These are phyloP conservation scores for Wickerhamomyces subpelliculosus DNA, from an alignment of 805 yeast species.

Conservation along the genomic window DNA sequence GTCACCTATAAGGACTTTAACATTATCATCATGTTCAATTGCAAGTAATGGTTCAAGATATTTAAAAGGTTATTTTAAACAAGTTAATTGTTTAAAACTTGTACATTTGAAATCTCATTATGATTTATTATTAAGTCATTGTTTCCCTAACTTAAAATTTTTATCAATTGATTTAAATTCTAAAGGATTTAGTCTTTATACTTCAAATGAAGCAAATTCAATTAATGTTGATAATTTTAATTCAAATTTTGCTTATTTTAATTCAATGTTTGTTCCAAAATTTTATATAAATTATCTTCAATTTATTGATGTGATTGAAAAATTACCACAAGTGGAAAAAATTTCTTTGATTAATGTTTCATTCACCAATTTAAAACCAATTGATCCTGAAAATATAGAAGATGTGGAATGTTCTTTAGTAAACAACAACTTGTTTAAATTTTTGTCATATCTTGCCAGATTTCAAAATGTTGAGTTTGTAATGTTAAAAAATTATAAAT, in stretches of 20 bases:
- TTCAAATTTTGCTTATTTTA: constrained; percentile 21
- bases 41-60: constrained; percentile 30
- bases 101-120: constrained; percentile 32
- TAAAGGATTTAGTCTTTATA: constrained; percentile 29
- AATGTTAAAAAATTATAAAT: constrained; percentile 28
- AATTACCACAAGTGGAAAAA: constrained; percentile 11
- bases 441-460: constrained; percentile 24
- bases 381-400: constrained; percentile 21
- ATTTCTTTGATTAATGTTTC: constrained; percentile 18
- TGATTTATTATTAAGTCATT: constrained; percentile 44
- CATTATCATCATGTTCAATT: constrained; percentile 27
- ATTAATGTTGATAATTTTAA: constrained; percentile 16
- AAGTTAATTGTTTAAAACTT: constrained; percentile 32
- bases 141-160: constrained; percentile 31
- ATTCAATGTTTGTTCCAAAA: constrained; percentile 22
- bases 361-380: constrained; percentile 19
- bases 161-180: constrained; percentile 45
- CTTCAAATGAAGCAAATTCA: constrained; percentile 9
- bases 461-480: constrained; percentile 29
- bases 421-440: constrained; percentile 28
- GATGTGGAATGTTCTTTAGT: no score
- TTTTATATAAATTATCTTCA: constrained; percentile 18
- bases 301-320: constrained; percentile 14
- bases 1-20: constrained; percentile 28
- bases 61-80: constrained; percentile 33